Evolutionary conservation across 331 rosid species (phyloP).

Genomic region (Acacia concinna): DNA sequence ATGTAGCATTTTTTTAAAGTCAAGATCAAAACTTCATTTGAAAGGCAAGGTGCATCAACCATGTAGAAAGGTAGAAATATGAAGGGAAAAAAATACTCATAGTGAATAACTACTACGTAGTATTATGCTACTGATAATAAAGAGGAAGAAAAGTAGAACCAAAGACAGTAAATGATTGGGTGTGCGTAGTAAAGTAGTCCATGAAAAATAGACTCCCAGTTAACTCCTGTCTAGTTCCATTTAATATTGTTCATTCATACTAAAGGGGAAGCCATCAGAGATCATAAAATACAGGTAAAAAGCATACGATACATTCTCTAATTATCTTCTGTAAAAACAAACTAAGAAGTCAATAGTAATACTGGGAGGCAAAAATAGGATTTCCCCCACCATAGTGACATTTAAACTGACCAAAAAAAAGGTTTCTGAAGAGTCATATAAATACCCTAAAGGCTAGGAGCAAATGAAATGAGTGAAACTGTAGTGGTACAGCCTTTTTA

Average conservation of each 20-base stretch:
- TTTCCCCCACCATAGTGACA: not conserved
- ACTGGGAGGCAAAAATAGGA: not conserved
- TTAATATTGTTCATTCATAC: not conserved
- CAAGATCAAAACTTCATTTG: not conserved
- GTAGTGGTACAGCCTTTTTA: not conserved
- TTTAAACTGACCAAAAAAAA: not conserved
- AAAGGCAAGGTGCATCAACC: not conserved
- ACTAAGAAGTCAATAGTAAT: not conserved
- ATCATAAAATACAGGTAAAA: slow-evolving; percentile 16
- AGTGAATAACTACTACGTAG: not conserved
- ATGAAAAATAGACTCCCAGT: not conserved
- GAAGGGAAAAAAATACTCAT: not conserved
- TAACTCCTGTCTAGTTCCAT: not conserved
- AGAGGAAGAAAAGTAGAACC: not conserved
- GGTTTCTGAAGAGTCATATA: not conserved
- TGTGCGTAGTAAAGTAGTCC: not conserved
- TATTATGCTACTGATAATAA: not conserved
- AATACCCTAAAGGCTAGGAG: not conserved
- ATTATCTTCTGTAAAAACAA: not conserved
- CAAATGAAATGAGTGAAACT: not conserved
- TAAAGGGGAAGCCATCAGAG: not conserved
- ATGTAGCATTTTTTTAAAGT: not conserved
- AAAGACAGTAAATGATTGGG: not conserved
- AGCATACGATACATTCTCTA: not conserved
- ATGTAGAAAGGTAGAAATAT: not conserved